These are phyloP conservation scores for Diatrype stigma DNA, from an alignment of 2,329 filamentous ascomycete genomes.

Conservation along the genomic window DNA sequence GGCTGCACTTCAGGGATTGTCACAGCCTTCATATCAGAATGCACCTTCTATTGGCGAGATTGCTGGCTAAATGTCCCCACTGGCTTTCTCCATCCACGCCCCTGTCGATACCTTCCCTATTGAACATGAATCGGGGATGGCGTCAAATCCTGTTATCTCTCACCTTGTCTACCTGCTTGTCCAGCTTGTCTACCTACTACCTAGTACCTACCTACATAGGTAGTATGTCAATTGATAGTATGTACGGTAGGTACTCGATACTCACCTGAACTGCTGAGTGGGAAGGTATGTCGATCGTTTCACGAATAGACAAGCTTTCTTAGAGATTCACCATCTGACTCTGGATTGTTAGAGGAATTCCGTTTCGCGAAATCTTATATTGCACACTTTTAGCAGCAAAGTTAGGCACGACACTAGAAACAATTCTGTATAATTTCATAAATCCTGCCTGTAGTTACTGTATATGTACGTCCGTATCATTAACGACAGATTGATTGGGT, in stretches of 20 bases:
- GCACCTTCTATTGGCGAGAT: slow-evolving; percentile 21
- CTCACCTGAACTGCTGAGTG: too few relatives aligned
- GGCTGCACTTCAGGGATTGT: slow-evolving; percentile 10
- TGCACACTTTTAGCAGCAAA: too few relatives aligned
- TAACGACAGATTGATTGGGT: too few relatives aligned
- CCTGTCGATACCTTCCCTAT: background rate
- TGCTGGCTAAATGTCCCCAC: slow-evolving; percentile 12
- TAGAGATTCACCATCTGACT: background rate
- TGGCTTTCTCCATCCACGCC: background rate
- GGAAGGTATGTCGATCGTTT: background rate
- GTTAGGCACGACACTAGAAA: too few relatives aligned
- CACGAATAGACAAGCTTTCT: background rate
- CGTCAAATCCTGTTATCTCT: background rate
- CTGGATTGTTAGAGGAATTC: background rate
- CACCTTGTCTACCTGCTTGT: background rate
- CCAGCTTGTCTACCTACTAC: too few relatives aligned
- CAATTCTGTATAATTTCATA: too few relatives aligned
- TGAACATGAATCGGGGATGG: background rate
- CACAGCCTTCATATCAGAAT: slow-evolving; percentile 19
- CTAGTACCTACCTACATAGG: background rate
- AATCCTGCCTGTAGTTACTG: too few relatives aligned
- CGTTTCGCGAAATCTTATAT: background rate
- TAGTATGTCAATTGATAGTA: background rate
- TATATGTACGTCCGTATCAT: too few relatives aligned
- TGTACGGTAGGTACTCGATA: background rate